phyloP scores from a whole-genome alignment of 2,329 filamentous ascomycete genomes.

The Juglanconis juglandina region DNA sequence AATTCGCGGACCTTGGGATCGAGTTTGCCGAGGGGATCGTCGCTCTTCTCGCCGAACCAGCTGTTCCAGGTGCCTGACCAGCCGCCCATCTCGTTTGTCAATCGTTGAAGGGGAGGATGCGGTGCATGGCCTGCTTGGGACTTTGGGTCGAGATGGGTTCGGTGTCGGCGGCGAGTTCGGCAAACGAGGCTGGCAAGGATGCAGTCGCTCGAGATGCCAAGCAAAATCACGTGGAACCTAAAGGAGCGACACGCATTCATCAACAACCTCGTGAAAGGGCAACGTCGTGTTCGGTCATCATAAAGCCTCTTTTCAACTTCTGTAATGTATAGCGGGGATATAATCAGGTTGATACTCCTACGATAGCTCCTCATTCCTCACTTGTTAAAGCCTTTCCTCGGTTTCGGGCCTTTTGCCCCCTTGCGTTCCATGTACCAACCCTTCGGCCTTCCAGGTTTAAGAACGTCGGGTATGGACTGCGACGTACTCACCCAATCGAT shows the following conservation, averaged over 20 bases:
- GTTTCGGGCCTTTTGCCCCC: too few relatives aligned
- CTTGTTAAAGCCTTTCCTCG: too few relatives aligned
- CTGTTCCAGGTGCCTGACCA: conserved; percentile 39
- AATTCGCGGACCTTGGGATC: conserved; percentile 82
- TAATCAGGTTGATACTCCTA: too few relatives aligned
- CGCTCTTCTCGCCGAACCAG: conserved; percentile 43
- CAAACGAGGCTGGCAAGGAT: conserved; percentile 2
- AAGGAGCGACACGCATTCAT: background rate
- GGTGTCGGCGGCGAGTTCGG: conserved; percentile 17
- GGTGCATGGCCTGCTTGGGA: conserved; percentile 1
- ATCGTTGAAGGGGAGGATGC: background rate
- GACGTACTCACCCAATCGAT: too few relatives aligned
- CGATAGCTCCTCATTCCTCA: too few relatives aligned
- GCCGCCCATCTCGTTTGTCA: conserved; percentile 48
- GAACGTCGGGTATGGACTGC: too few relatives aligned
- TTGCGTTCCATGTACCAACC: too few relatives aligned
- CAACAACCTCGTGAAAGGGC: background rate
- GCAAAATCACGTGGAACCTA: background rate
- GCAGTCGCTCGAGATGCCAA: background rate
- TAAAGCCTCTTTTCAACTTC: too few relatives aligned
- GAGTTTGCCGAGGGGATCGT: conserved; percentile 69
- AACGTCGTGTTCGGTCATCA: too few relatives aligned
- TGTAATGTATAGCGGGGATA: too few relatives aligned
- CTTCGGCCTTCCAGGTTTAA: too few relatives aligned
- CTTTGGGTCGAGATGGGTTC: background rate